A percentile compares a stretch with the other conserved stretches of the same genome.
Conservation (phyloP, 2,329 filamentous ascomycete genomes). For the Pleurostoma richardsiae region DNA sequence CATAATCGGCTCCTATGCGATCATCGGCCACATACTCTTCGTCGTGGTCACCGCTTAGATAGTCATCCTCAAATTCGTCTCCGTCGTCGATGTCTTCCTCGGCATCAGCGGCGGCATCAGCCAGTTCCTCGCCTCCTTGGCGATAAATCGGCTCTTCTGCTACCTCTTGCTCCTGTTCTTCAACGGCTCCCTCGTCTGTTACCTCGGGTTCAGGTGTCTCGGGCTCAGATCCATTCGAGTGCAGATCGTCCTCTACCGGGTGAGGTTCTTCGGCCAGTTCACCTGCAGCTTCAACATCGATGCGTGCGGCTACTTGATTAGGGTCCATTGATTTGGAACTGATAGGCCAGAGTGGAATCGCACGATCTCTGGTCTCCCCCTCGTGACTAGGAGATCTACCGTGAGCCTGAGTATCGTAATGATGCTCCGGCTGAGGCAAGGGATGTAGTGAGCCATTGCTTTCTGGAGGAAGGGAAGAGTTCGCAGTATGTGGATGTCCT, state of each 20-base stretch:
- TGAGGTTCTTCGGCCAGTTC: not conserved
- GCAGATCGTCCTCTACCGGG: slow-evolving; percentile 3
- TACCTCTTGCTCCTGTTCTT: not conserved
- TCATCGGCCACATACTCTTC: slow-evolving; percentile 19
- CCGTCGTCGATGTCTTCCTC: slow-evolving; percentile 9
- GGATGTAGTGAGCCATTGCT: too few species aligned
- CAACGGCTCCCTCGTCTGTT: not conserved
- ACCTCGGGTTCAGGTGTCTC: not conserved
- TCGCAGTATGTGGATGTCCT: not conserved
- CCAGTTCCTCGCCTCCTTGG: not conserved
- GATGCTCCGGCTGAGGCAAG: too few species aligned
- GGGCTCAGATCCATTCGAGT: slow-evolving; percentile 1
- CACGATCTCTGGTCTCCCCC: slow-evolving; percentile 6
- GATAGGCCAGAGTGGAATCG: slow-evolving; percentile 7
- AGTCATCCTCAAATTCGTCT: slow-evolving; percentile 13
- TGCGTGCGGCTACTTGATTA: slow-evolving; percentile 3
- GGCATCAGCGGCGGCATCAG: not conserved
- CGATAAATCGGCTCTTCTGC: not conserved
- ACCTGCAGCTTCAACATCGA: slow-evolving; percentile 2
- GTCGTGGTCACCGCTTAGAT: slow-evolving; percentile 14
- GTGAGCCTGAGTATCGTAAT: too few species aligned
- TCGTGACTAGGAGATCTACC: not conserved
- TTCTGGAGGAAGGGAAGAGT: too few species aligned
- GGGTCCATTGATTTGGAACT: slow-evolving; percentile 3
- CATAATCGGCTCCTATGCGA: slow-evolving; percentile 21